These are phyloP conservation scores for Boehmeria nivea DNA, from an alignment of 306 rosid species.

Conservation along the genomic window DNA sequence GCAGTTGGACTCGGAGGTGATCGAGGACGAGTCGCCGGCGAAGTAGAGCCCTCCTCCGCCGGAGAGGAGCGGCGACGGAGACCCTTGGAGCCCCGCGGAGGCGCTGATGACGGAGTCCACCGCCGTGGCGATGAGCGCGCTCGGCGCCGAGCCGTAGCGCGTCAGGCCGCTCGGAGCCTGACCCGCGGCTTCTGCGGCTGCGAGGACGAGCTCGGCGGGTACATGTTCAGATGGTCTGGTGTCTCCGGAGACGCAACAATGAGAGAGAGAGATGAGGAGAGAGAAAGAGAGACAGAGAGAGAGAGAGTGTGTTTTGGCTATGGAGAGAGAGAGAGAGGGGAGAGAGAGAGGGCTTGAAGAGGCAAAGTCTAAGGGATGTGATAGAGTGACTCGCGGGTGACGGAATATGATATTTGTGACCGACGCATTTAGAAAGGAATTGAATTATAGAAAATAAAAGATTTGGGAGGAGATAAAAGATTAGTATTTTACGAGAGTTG, in stretches of 20 bases:
- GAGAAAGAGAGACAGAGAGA: background rate
- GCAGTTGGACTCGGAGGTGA: constrained; percentile 34
- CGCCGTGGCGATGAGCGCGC: constrained; percentile 53
- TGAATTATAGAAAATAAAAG: background rate
- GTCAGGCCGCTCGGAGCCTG: constrained; percentile 39
- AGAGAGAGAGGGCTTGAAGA: background rate
- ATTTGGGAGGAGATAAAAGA: background rate
- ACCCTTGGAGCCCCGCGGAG: constrained; percentile 23
- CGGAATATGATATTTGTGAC: background rate
- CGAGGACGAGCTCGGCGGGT: constrained; percentile 41
- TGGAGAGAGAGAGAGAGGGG: background rate
- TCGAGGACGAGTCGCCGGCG: constrained; percentile 37
- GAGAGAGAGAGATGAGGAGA: background rate
- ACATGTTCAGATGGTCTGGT: constrained; percentile 30
- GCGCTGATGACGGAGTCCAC: constrained; percentile 52
- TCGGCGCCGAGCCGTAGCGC: constrained; percentile 69
- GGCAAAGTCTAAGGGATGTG: constrained; percentile 15
- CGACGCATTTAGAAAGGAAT: background rate
- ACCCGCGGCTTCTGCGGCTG: constrained; percentile 34
- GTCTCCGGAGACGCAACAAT: background rate
- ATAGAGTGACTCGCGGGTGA: constrained; percentile 19
- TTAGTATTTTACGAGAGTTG: no score
- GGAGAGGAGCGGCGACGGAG: constrained; percentile 6
- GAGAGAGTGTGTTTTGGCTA: background rate
- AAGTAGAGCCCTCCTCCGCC: constrained; percentile 27